phyloP scores from a whole-genome alignment of 2,329 filamentous ascomycete species.

The Stenocarpella maydis region DNA sequence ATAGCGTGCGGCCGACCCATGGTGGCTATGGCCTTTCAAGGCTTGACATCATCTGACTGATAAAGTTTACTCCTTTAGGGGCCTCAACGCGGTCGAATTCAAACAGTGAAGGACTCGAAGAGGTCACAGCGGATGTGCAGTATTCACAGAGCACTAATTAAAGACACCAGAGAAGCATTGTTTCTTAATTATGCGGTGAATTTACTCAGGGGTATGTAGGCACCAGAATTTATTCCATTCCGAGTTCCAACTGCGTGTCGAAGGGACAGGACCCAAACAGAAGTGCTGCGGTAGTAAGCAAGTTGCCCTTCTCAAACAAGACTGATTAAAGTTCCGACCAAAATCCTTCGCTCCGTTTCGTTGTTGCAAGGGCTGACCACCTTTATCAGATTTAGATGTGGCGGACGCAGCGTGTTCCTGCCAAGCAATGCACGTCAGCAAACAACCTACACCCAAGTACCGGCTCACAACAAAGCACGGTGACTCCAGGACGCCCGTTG shows the following conservation, averaged over 20 bases:
- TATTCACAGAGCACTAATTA: no score
- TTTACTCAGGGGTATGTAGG: no score
- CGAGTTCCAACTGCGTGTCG: not conserved
- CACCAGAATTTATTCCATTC: not conserved
- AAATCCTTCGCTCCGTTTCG: not conserved
- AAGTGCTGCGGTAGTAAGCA: not conserved
- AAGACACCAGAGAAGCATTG: no score
- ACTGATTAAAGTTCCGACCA: not conserved
- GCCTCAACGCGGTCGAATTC: no score
- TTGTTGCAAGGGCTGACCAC: not conserved
- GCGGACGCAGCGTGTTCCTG: not conserved
- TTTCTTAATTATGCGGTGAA: no score
- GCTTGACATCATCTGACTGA: no score
- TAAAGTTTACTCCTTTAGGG: no score
- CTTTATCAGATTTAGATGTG: not conserved
- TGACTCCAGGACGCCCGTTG: not conserved
- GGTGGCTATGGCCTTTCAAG: no score
- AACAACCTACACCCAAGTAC: not conserved
- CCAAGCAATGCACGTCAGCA: not conserved
- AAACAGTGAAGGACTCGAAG: no score
- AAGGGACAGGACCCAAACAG: not conserved
- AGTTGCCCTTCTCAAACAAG: not conserved
- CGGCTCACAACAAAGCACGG: not conserved
- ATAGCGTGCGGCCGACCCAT: not conserved
- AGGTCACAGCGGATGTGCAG: no score